phyloP scores from a whole-genome alignment of 2,329 filamentous ascomycete genomes.

The Aspergillus sojae region DNA sequence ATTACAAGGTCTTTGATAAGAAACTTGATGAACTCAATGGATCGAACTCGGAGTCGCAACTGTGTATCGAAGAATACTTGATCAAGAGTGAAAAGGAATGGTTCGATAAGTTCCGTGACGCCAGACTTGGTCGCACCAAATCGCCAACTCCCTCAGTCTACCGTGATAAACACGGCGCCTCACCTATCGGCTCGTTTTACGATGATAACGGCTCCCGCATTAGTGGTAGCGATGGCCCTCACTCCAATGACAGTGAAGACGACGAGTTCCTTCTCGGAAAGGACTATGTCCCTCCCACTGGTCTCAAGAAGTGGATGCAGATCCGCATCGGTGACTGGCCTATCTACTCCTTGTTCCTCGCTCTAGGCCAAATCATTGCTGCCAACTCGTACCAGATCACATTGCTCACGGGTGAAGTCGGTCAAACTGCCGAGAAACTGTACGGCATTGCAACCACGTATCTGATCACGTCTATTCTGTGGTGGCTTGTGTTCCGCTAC shows the following conservation, averaged over 20 bases:
- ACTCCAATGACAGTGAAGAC: slow-evolving; percentile 37
- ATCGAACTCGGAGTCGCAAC: slow-evolving; percentile 58
- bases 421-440: slow-evolving; percentile 60
- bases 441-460: slow-evolving; percentile 65
- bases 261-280: slow-evolving; percentile 60
- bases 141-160: slow-evolving; percentile 41
- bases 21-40: slow-evolving; percentile 60
- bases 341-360: slow-evolving; percentile 63
- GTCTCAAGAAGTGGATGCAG: slow-evolving; percentile 58
- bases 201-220: slow-evolving; percentile 38
- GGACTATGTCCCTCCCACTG: slow-evolving; percentile 60
- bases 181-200: slow-evolving; percentile 45
- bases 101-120: slow-evolving; percentile 62
- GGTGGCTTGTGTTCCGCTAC: slow-evolving; percentile 65
- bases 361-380: slow-evolving; percentile 64
- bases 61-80: slow-evolving; percentile 68
- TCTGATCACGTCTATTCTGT: slow-evolving; percentile 59
- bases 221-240: slow-evolving; percentile 31
- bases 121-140: slow-evolving; percentile 57
- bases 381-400: slow-evolving; percentile 71
- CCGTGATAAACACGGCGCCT: slow-evolving; percentile 34
- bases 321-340: slow-evolving; percentile 65
- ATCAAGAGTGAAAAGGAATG: slow-evolving; percentile 68
- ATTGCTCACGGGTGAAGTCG: slow-evolving; percentile 65
- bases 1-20: slow-evolving; percentile 61